Evolutionary conservation across 176 grass and related monocot genomes (phyloP), one percentile per base, ranked within the genome.

Genomic region (Stipa capillata): DNA sequence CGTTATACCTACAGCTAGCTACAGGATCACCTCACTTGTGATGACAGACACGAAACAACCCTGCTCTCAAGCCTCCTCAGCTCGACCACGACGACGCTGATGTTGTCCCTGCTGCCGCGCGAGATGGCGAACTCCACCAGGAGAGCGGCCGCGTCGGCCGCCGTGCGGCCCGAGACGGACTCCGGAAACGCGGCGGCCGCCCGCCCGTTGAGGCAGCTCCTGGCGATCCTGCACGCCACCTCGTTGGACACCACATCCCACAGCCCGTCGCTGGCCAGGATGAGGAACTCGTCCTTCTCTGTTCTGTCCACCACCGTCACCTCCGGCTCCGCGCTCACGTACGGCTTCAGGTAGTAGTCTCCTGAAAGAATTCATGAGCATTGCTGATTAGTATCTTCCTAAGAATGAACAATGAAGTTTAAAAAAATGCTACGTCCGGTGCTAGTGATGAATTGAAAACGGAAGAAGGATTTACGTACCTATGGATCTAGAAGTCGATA

Each of bases 211-310:
- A 96, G 83, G 80, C 87, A 96, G 62, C 43, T 81, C 77, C 85
- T 36, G 4, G 72, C 70, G n/a, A 96, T 48, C 51, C 79, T 79
- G 68, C 90, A 92, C 7, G 90, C 93, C 57, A 52, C 50, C 48
- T 96, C 82, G 68, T 86, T 92, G 55, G 93, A 88, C 7, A 96
- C 71, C 35, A 96, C 90, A 69, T 96, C 93, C 93, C 93, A 96
- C 1, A 96, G 69, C 3, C 90, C 93, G 65, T 96, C 93, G 60
- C 90, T 96, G 0, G 90, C 93, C 25, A 96, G 58, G 23, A 96
- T 74, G 0, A 96, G 65, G 65, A 97, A 97, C 75, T 97, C 93
- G 63, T 97, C 93, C 62, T 84, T 71, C 6, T 65, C 69, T 8
- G 71, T 80, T 41, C 93, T 42, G 2, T 86, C 85, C 23, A 68